Evolutionary conservation across 768 basidiomycete species (phyloP).

Genomic region (Mycena capillaripes): DNA sequence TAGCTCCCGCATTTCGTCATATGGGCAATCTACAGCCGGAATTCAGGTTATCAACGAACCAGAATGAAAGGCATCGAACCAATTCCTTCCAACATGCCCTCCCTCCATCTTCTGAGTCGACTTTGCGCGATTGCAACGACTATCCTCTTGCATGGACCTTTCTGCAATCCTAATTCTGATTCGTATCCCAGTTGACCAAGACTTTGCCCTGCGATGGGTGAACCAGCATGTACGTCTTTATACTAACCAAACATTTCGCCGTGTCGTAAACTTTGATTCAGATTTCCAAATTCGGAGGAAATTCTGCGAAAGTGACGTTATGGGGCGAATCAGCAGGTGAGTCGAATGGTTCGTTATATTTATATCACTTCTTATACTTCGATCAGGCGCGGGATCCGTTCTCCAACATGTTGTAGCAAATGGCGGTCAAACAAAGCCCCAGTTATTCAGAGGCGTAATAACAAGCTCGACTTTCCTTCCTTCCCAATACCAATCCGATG

Average conservation of each 20-base stretch:
- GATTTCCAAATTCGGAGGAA: conserved; percentile 40
- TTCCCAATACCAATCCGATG: conserved; percentile 50
- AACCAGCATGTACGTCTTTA: conserved; percentile 42
- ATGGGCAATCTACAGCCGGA: no score
- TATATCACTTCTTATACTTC: neutral
- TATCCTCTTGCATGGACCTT: conserved; percentile 14
- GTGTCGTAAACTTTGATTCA: no score
- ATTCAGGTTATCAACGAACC: no score
- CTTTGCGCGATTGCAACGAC: neutral
- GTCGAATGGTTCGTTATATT: neutral
- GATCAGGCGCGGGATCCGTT: conserved; percentile 49
- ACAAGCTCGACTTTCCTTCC: conserved; percentile 48
- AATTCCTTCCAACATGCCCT: no score
- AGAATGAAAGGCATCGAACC: no score
- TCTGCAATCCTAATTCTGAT: neutral
- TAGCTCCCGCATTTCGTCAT: no score
- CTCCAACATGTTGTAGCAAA: conserved; percentile 51
- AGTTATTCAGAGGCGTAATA: conserved; percentile 49
- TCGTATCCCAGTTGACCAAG: conserved; percentile 45
- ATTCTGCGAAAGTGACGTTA: conserved; percentile 38
- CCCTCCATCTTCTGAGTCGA: no score
- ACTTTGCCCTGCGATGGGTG: conserved; percentile 50
- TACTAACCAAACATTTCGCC: neutral
- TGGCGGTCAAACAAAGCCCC: conserved; percentile 47
- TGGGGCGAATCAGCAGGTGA: conserved; percentile 41